These are phyloP conservation scores for Ceratocystis cubensis DNA, from an alignment of 2,329 filamentous ascomycete species.

Conservation along the genomic window DNA sequence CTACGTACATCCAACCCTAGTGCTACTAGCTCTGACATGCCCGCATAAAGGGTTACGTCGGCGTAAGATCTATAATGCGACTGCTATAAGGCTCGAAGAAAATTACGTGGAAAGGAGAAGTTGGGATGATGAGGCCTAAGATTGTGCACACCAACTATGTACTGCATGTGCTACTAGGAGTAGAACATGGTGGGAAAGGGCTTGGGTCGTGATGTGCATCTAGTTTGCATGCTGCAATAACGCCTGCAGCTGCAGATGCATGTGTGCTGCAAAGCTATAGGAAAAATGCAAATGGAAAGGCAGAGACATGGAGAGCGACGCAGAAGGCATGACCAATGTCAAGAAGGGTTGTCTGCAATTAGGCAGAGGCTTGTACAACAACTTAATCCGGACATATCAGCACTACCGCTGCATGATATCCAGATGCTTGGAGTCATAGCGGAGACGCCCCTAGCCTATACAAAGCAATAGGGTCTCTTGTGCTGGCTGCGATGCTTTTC, in stretches of 20 bases:
- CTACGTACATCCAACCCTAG: not conserved
- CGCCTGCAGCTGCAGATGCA: not conserved
- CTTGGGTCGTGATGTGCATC: slow-evolving; percentile 6
- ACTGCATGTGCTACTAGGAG: not conserved
- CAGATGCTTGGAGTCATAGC: not conserved
- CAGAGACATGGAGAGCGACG: not conserved
- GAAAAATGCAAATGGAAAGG: not conserved
- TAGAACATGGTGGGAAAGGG: not conserved
- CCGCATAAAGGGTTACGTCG: not conserved
- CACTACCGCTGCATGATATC: not conserved
- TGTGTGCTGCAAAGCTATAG: not conserved
- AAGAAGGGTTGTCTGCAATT: not conserved
- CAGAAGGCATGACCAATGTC: not conserved
- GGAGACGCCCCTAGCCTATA: not conserved
- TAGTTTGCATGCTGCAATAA: slow-evolving; percentile 2
- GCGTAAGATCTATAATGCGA: not conserved
- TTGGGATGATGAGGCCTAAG: not conserved
- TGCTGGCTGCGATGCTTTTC: not conserved
- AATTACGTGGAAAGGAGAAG: not conserved
- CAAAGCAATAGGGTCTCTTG: not conserved
- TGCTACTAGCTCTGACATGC: not conserved
- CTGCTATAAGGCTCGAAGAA: not conserved
- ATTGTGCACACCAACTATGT: not conserved
- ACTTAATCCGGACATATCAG: not conserved
- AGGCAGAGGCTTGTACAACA: not conserved